phyloP scores from a whole-genome alignment of 257 asterid genomes.

The Solanum medicagineum region DNA sequence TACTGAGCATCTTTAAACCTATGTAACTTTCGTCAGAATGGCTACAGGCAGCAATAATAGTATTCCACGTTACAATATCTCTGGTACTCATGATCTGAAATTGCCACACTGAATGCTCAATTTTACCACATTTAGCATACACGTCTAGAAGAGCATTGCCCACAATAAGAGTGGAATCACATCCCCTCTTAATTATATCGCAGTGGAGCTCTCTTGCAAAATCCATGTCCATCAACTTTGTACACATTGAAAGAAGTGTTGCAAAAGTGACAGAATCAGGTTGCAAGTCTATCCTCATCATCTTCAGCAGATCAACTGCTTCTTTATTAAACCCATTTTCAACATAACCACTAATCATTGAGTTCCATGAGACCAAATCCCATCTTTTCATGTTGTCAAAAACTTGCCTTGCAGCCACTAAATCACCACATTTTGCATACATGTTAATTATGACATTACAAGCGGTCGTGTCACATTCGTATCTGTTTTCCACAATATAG shows the following conservation, averaged over 20 bases:
- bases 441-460: conserved; percentile 51
- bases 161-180: conserved; percentile 34
- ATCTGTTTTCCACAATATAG: conserved; percentile 44
- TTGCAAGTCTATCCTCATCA: conserved; percentile 34
- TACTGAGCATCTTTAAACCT: conserved; percentile 55
- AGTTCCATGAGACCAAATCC: conserved; percentile 82
- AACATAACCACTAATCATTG: conserved; percentile 46
- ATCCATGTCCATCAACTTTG: conserved; percentile 13
- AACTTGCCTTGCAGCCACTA: conserved; percentile 35
- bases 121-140: conserved; percentile 53
- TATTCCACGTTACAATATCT: conserved; percentile 69
- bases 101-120: conserved; percentile 47
- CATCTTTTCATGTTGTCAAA: conserved; percentile 43
- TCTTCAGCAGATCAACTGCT: conserved; percentile 39
- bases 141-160: conserved; percentile 65
- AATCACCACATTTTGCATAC: conserved; percentile 75
- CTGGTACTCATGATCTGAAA: conserved; percentile 53
- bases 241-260: conserved; percentile 39
- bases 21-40: conserved; percentile 31
- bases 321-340: conserved; percentile 34
- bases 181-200: conserved; percentile 50
- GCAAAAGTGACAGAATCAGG: conserved; percentile 58
- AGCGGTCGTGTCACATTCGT: conserved; percentile 31
- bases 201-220: conserved; percentile 48
- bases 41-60: conserved; percentile 57